A percentile compares a stretch with the other conserved stretches of the same genome.
These are phyloP conservation scores for Fagopyrum esculentum DNA, from an alignment of 148 eudicot species.

Conservation along the genomic window DNA sequence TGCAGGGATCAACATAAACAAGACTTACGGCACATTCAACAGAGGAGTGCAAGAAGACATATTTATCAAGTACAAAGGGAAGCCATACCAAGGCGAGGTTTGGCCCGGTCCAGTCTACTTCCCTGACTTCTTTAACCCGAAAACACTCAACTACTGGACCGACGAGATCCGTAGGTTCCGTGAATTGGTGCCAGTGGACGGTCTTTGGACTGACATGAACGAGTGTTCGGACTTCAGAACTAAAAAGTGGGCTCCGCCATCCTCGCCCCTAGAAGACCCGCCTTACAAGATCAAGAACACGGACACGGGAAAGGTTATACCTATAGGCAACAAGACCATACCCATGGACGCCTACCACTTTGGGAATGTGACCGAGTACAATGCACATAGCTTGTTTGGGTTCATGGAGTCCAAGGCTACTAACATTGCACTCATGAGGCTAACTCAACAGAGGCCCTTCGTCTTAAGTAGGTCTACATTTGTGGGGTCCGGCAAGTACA, in stretches of 20 bases:
- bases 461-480: conserved; percentile 40
- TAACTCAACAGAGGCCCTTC: conserved; percentile 38
- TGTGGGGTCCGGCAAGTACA: conserved; percentile 40
- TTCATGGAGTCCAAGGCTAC: conserved; percentile 43
- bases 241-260: too few species aligned
- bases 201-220: conserved; percentile 94
- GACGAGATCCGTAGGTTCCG: conserved; percentile 51
- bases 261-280: conserved; percentile 55
- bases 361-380: conserved; percentile 30
- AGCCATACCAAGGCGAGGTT: conserved; percentile 57
- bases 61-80: conserved; percentile 50
- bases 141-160: conserved; percentile 40
- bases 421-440: conserved; percentile 24
- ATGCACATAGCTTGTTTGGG: conserved; percentile 47
- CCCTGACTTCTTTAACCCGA: conserved; percentile 74
- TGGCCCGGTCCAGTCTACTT: conserved; percentile 83
- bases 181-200: conserved; percentile 54
- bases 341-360: conserved; percentile 35
- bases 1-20: conserved; percentile 58
- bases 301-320: conserved; percentile 23
- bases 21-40: conserved; percentile 48
- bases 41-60: conserved; percentile 64
- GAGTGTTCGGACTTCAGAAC: conserved; percentile 21
- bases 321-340: conserved; percentile 45
- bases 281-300: conserved; percentile 64